Evolutionary conservation across 495 filamentous ascomycete species (phyloP).

Genomic region (Podospora bellae-mahoneyi): DNA sequence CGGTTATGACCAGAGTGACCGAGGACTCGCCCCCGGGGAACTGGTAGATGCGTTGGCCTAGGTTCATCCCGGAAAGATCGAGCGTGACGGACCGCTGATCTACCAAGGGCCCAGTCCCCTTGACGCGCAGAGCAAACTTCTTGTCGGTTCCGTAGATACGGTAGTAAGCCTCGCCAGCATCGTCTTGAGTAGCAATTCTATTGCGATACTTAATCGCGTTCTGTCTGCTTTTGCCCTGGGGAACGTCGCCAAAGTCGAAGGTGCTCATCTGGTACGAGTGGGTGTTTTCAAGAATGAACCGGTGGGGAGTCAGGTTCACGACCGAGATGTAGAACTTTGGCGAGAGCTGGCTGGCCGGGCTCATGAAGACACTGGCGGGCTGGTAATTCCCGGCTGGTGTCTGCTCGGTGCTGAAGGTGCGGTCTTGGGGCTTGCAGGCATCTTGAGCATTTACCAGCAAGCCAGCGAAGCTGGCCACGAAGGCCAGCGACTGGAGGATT

Average conservation of each 20-base stretch:
- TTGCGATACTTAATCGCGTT: conserved; percentile 26
- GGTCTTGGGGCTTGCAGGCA: conserved; percentile 17
- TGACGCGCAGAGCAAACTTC: conserved; percentile 19
- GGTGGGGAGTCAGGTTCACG: conserved; percentile 35
- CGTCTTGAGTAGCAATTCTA: conserved; percentile 17
- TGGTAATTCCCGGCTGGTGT: conserved; percentile 20
- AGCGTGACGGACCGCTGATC: conserved; percentile 21
- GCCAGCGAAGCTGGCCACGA: conserved; percentile 16
- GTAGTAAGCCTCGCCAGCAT: conserved; percentile 34
- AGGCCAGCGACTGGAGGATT: conserved; percentile 9
- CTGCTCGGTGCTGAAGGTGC: conserved; percentile 24
- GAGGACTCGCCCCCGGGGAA: conserved; percentile 27
- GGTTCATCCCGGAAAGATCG: conserved; percentile 25
- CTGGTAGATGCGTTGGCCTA: conserved; percentile 30
- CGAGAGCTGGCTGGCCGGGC: conserved; percentile 3
- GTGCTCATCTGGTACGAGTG: conserved; percentile 35
- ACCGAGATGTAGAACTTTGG: conserved; percentile 29
- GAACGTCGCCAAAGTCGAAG: conserved; percentile 24
- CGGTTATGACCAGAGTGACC: conserved; percentile 30
- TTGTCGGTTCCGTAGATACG: conserved; percentile 26
- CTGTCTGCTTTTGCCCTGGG: conserved; percentile 24
- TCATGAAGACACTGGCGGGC: conserved; percentile 17
- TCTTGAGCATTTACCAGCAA: conserved; percentile 14
- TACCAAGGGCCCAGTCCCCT: conserved; percentile 14
- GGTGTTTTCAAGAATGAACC: conserved; percentile 26